phyloP scores from a whole-genome alignment of 2,329 filamentous ascomycete species.

The Fusarium duplospermum region DNA sequence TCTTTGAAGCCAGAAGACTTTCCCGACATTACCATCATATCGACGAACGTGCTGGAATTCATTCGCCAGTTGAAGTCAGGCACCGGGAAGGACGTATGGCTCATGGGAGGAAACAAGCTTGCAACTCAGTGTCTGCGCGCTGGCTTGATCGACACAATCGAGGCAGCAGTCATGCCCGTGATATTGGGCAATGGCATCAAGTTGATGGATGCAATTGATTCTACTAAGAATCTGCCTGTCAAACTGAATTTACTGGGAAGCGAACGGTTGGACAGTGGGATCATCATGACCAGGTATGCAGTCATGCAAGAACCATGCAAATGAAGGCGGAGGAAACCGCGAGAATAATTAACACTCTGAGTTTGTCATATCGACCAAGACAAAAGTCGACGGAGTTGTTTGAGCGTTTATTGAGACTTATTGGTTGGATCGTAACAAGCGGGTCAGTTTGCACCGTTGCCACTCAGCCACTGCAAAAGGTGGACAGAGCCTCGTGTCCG shows the following conservation, averaged over 20 bases:
- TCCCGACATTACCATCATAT: conserved; percentile 42
- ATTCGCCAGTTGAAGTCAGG: conserved; percentile 38
- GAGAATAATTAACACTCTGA: no score
- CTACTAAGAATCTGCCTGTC: neutral
- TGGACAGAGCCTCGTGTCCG: no score
- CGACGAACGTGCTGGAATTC: conserved; percentile 23
- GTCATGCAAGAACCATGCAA: neutral
- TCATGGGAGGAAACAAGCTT: conserved; percentile 51
- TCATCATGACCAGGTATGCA: conserved; percentile 38
- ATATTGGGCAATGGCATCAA: conserved; percentile 39
- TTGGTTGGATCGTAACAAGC: neutral
- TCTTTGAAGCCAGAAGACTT: conserved; percentile 31
- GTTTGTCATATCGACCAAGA: neutral
- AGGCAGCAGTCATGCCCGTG: conserved; percentile 44
- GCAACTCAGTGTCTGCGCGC: conserved; percentile 44
- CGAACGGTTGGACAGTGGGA: conserved; percentile 30
- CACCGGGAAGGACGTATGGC: conserved; percentile 47
- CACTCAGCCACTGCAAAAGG: no score
- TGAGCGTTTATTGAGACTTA: neutral
- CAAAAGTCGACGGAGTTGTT: neutral
- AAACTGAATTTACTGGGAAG: conserved; percentile 22
- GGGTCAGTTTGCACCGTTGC: no score
- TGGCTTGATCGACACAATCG: conserved; percentile 47
- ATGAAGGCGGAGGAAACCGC: neutral
- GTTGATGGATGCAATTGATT: conserved; percentile 19